Evolutionary conservation across 257 asterid species (phyloP), one percentile per base, ranked within the genome.

Genomic region (Salvia miltiorrhiza): DNA sequence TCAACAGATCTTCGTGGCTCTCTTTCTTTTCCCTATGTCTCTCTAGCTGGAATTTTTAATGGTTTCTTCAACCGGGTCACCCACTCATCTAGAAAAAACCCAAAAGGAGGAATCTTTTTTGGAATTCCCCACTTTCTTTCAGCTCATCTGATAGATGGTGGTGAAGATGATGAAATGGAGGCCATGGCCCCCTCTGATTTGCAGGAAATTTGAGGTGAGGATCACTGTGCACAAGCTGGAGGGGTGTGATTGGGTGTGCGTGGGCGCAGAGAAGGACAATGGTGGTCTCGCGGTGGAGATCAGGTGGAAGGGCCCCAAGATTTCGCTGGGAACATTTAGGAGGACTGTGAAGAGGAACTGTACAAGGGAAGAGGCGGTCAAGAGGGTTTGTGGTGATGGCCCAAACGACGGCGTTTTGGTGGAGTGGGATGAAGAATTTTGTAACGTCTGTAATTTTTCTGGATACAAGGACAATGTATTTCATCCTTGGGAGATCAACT

Each of bases 121-220:
- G 58, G 20, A 24, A 44, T 4, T 50, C 20, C 7, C 35, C 14
- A 14, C 0, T 50, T 75, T 56, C 7, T 16, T 30, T 32, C 55
- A 64, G 32, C 40, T 37, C 5, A 70, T 77, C 16, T 33, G n/a
- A 6, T 23, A 39, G 80, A 90, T 88, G 98, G 96, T 86, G 81
- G 98, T 83, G 77, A 89, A 89, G 76, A 87, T 92, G 81, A 87
- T 92, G 92, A 83, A 78, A 76, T 92, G 98, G 98, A 87, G 96
- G 67, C 98, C 98, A 50, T 92, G 98, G 96, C 96, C 98, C 33
- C 98, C 98, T 16, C 81, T 85, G 13, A 76, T 79, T 52, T 78
- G 96, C 2, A 84, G 83, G 58, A 92, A 87, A 72, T 87, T 68
- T 33, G 90, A 82, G 80, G 98, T 92, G 35, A 89, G 65, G 66